phyloP scores from a whole-genome alignment of 345 rosid species.

The Gynandropsis gynandra region DNA sequence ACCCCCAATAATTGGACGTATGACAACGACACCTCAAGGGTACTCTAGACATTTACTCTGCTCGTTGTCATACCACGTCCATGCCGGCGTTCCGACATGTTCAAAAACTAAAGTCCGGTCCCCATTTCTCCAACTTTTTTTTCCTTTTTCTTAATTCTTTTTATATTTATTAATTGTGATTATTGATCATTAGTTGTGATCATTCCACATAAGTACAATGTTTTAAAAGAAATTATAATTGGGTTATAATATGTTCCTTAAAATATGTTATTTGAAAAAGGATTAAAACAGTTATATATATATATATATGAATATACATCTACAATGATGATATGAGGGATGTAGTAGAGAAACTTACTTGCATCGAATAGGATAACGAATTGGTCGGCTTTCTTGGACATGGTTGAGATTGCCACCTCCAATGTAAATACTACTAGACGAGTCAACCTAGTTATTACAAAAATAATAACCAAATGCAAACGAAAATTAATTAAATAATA shows the following conservation, averaged over 20 bases:
- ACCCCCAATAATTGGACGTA: conserved; percentile 32
- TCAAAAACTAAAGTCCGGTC: conserved; percentile 13
- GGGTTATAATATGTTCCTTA: no score
- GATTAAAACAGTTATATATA: no score
- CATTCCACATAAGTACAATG: no score
- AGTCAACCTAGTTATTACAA: conserved; percentile 39
- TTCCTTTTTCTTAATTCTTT: not conserved
- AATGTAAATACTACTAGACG: conserved; percentile 86
- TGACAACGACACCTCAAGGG: conserved; percentile 25
- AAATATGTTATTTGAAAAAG: no score
- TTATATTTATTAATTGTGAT: not conserved
- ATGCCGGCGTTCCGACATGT: conserved; percentile 31
- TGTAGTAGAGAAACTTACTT: conserved; percentile 45
- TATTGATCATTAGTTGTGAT: no score
- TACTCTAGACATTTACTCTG: conserved; percentile 20
- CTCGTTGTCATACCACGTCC: conserved; percentile 25
- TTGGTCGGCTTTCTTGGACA: conserved; percentile 72
- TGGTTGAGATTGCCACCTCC: conserved; percentile 83
- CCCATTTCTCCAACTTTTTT: conserved; percentile 9
- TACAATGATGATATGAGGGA: not conserved
- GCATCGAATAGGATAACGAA: conserved; percentile 89
- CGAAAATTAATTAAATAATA: not conserved
- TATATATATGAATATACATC: not conserved
- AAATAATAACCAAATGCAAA: not conserved
- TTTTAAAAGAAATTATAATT: no score